Percentiles rank a stretch among this genome's conserved stretches.
Evolutionary conservation across 83 land plant species (phyloP).

Genomic region (Diphasiastrum complanatum): DNA sequence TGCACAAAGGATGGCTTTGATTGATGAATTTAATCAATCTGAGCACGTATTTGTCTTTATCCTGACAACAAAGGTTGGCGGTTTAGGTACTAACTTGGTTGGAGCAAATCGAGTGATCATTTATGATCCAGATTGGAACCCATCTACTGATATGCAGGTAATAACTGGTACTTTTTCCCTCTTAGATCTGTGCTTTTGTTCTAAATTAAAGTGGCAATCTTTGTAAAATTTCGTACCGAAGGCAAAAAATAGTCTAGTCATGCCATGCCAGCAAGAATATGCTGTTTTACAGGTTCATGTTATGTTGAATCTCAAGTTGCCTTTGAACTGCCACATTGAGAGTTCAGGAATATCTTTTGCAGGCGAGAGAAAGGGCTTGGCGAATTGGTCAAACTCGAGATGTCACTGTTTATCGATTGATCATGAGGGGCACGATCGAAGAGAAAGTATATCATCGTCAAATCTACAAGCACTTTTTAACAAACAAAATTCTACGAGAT

Average conservation of each 20-base stretch:
- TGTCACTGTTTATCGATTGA: constrained; percentile 81
- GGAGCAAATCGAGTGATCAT: constrained; percentile 92
- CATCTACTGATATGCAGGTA: constrained; percentile 98
- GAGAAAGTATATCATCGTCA: constrained; percentile 97
- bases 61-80: constrained; percentile 91
- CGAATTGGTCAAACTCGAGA: constrained; percentile 89
- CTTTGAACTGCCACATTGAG: no score
- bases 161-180: no score
- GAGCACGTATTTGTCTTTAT: constrained; percentile 76
- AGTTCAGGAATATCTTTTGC: constrained; percentile 7
- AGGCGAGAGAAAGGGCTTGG: constrained; percentile 99
- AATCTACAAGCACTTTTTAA: constrained; percentile 91
- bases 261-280: no score
- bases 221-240: not conserved
- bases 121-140: constrained; percentile 98
- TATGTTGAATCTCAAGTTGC: no score
- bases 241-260: no score
- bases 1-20: constrained; percentile 71
- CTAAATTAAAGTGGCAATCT: not conserved
- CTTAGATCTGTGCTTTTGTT: no score
- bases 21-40: constrained; percentile 91
- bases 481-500: constrained; percentile 82
- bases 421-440: constrained; percentile 92
- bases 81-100: constrained; percentile 84
- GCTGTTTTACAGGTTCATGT: no score